Evolutionary conservation across 1,284 basidiomycete species (phyloP).

Genomic region (Leccinum insolens): DNA sequence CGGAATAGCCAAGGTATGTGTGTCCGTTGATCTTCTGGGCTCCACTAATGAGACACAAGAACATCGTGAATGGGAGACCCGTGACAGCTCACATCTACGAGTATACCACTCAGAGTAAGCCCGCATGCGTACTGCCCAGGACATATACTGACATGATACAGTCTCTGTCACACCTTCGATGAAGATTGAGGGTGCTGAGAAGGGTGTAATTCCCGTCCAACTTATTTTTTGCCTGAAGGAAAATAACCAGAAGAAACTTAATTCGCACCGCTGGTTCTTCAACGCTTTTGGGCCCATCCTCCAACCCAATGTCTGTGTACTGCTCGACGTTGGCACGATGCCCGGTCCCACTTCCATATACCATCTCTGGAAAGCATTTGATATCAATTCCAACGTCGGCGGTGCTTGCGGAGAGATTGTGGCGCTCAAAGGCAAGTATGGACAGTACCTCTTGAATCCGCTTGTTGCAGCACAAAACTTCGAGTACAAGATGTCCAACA

Average conservation of each 20-base stretch:
- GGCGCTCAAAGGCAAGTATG: conserved; percentile 85
- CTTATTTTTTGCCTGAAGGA: conserved; percentile 95
- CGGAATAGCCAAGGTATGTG: conserved; percentile 82
- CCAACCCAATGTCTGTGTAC: conserved; percentile 88
- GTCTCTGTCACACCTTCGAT: conserved; percentile 82
- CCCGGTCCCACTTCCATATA: conserved; percentile 91
- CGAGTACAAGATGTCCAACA: conserved; percentile 97
- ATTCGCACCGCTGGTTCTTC: conserved; percentile 94
- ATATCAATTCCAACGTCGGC: conserved; percentile 94
- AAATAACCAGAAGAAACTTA: conserved; percentile 92
- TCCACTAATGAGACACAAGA: conserved; percentile 41
- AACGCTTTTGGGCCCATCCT: conserved; percentile 82
- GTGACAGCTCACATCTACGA: conserved; percentile 96
- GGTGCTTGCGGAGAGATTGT: conserved; percentile 98
- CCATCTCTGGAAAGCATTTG: conserved; percentile 97
- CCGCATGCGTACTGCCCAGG: background rate
- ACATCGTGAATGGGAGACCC: conserved; percentile 81
- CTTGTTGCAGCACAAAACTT: conserved; percentile 92
- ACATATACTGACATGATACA: conserved; percentile 37
- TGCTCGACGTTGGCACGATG: conserved; percentile 94
- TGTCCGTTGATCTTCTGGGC: background rate
- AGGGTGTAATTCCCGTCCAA: conserved; percentile 85
- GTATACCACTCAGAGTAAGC: conserved; percentile 85
- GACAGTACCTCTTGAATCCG: conserved; percentile 79
- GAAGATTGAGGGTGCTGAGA: conserved; percentile 83